phyloP scores from a whole-genome alignment of 345 rosid species.

The Eutrema heterophyllum region DNA sequence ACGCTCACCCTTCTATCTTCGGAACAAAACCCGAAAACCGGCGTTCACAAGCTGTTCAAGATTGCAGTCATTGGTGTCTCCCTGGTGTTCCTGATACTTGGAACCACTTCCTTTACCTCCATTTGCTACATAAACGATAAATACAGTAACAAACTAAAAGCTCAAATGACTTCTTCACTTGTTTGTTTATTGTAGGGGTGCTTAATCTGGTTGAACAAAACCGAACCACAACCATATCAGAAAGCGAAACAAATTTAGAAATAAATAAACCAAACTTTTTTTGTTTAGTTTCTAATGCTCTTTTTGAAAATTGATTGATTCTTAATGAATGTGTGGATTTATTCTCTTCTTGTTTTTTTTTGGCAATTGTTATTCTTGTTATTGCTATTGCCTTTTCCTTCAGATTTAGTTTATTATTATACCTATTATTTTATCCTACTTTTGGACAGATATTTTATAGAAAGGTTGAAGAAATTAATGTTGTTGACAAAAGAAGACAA shows the following conservation, averaged over 20 bases:
- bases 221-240: background rate
- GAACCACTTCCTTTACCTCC: conserved; percentile 71
- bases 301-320: too few relatives aligned
- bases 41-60: conserved; percentile 44
- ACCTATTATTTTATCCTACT: too few relatives aligned
- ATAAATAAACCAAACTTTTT: background rate
- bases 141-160: background rate
- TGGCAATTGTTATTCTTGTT: too few relatives aligned
- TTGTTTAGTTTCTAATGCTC: too few relatives aligned
- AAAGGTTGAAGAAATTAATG: too few relatives aligned
- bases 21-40: conserved; percentile 47
- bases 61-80: conserved; percentile 99
- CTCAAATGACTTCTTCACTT: background rate
- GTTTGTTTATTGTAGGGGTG: background rate
- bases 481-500: too few relatives aligned
- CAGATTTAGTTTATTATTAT: too few relatives aligned
- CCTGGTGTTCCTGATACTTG: conserved; percentile 92
- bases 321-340: too few relatives aligned
- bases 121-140: conserved; percentile 37
- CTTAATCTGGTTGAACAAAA: background rate
- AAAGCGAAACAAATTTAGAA: background rate
- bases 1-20: conserved; percentile 69
- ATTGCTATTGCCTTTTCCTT: too few relatives aligned
- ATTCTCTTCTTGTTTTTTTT: too few relatives aligned
- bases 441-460: too few relatives aligned